Evolutionary conservation across 371 early-diverging fungal species (phyloP).

Genomic region (Modicella reniformis): DNA sequence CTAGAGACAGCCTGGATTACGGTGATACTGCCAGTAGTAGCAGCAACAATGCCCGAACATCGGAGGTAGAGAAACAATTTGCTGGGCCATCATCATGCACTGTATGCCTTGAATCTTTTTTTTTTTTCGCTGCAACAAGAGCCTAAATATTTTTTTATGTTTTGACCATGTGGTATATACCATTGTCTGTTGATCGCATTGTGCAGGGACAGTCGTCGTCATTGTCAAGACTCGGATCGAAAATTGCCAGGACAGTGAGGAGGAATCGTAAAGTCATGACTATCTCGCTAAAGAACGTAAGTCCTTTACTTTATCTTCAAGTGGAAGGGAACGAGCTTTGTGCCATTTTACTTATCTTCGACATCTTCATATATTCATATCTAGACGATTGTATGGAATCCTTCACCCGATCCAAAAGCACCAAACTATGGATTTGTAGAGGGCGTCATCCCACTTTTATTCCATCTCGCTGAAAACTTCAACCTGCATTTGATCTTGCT

Average conservation of each 20-base stretch:
- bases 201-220: conserved; percentile 42
- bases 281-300: conserved; percentile 52
- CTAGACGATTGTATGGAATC: conserved; percentile 69
- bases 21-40: neutral
- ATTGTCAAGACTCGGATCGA: conserved; percentile 52
- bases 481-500: conserved; percentile 60
- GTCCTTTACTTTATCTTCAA: no score
- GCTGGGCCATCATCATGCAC: neutral
- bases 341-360: neutral
- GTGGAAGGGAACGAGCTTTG: neutral
- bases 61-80: conserved; percentile 30
- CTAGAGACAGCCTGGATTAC: conserved; percentile 20
- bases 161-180: conserved; percentile 7
- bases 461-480: conserved; percentile 56
- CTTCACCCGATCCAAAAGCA: conserved; percentile 62
- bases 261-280: conserved; percentile 54
- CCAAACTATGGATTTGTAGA: conserved; percentile 70
- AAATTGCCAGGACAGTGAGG: conserved; percentile 49
- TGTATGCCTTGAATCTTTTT: neutral
- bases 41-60: conserved; percentile 21
- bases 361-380: neutral
- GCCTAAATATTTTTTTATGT: neutral
- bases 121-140: neutral
- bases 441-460: conserved; percentile 52
- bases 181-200: neutral